A percentile compares a stretch with the other conserved stretches of the same genome.
Conservation (phyloP, 2,329 filamentous ascomycete genomes). For the Cladosporium sphaerospermum region DNA sequence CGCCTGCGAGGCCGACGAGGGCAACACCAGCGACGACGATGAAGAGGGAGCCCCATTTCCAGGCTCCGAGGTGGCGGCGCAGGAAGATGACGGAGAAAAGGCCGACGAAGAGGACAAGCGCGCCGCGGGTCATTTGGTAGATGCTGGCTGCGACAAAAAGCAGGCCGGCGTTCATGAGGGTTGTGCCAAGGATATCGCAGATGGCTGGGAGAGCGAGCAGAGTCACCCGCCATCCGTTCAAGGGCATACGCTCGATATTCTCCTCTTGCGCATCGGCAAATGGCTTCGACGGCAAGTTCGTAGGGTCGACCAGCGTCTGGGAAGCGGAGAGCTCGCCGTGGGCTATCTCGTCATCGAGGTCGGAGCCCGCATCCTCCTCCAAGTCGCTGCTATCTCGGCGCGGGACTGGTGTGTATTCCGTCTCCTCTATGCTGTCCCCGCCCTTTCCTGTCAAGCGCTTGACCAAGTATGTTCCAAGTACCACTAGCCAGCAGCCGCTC, state of each 20-base stretch:
- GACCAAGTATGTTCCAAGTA: constrained; percentile 64
- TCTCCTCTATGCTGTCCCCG: constrained; percentile 18
- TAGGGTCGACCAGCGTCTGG: constrained; percentile 32
- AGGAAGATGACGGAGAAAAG: constrained; percentile 92
- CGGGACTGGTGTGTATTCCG: constrained; percentile 25
- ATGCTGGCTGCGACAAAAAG: constrained; percentile 92
- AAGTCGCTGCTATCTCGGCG: constrained; percentile 27
- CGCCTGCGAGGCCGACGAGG: constrained; percentile 82
- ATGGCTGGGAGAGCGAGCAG: constrained; percentile 79
- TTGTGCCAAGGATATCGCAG: constrained; percentile 92
- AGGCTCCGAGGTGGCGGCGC: constrained; percentile 68
- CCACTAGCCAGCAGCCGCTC: constrained; percentile 90
- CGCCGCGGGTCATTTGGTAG: constrained; percentile 97
- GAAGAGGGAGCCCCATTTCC: constrained; percentile 85
- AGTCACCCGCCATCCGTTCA: constrained; percentile 65
- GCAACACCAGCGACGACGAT: constrained; percentile 85
- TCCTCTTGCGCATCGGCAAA: constrained; percentile 45
- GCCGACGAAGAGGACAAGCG: constrained; percentile 90
- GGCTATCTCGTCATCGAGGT: constrained; percentile 31
- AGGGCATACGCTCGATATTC: constrained; percentile 41
- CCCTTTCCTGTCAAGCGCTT: constrained; percentile 34
- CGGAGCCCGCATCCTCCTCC: constrained; percentile 24
- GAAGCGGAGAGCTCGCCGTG: constrained; percentile 29
- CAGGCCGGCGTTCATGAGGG: constrained; percentile 92
- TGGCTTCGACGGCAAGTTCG: constrained; percentile 46